A percentile compares a stretch with the other conserved stretches of the same genome.
These are phyloP conservation scores for Phoenix roebelenii DNA, from an alignment of 176 grass and related monocot species.

Conservation along the genomic window DNA sequence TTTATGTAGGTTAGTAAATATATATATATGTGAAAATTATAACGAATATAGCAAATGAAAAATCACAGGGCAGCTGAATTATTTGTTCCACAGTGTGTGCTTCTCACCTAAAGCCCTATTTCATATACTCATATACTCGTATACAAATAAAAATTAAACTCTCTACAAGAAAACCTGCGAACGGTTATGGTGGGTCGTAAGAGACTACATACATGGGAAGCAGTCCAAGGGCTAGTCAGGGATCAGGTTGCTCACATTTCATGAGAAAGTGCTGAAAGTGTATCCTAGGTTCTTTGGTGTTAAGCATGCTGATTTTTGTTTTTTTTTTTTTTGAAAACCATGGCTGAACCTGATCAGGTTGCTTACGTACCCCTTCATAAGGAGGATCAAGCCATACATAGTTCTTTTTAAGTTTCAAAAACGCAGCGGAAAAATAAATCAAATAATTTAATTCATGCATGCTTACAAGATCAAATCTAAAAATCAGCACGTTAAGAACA, in stretches of 20 bases:
- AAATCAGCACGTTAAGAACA: too few species aligned
- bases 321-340: too few species aligned
- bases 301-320: too few species aligned
- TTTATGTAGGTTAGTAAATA: conserved; percentile 10
- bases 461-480: too few species aligned
- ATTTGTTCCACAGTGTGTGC: conserved; percentile 21
- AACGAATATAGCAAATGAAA: conserved; percentile 7
- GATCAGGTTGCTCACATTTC: conserved; percentile 45
- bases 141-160: conserved; percentile 31
- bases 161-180: conserved; percentile 22
- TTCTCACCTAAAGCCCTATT: conserved; percentile 18
- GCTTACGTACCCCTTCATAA: too few species aligned
- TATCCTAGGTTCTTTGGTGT: too few species aligned
- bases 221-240: conserved; percentile 26
- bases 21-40: conserved; percentile 19
- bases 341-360: too few species aligned
- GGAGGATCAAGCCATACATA: too few species aligned
- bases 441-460: too few species aligned
- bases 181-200: conserved; percentile 14
- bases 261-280: too few species aligned
- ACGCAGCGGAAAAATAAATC: too few species aligned
- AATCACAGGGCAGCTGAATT: conserved; percentile 24
- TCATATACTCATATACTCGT: conserved; percentile 47
- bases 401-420: too few species aligned
- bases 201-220: conserved; percentile 34